A percentile compares a stretch with the other conserved stretches of the same genome.
phyloP scores from a whole-genome alignment of 2,329 filamentous ascomycete genomes.

The Plectosphaerella sp. region DNA sequence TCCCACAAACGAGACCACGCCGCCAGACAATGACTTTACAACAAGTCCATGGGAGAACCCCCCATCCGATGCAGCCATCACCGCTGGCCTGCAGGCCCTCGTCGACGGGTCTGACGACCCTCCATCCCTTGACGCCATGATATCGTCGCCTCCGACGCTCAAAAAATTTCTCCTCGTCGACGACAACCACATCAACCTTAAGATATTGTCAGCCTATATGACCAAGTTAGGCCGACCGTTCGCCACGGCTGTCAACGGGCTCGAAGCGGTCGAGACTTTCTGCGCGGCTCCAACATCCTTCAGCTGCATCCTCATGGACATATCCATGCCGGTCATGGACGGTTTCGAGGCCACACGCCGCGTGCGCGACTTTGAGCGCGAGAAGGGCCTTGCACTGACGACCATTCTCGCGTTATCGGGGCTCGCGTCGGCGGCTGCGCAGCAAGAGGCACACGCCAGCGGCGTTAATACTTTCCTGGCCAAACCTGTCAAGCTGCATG shows the following conservation, averaged over 20 bases:
- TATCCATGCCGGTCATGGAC: conserved; percentile 55
- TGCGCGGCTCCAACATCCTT: conserved; percentile 15
- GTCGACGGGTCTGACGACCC: too few relatives aligned
- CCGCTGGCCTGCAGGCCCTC: too few relatives aligned
- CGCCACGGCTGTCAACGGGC: conserved; percentile 25
- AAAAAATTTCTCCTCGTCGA: conserved; percentile 28
- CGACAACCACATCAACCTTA: conserved; percentile 33
- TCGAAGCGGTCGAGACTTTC: conserved; percentile 26
- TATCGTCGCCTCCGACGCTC: too few relatives aligned
- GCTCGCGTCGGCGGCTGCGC: conserved; percentile 41
- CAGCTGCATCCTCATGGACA: conserved; percentile 37
- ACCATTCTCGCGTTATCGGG: conserved; percentile 50
- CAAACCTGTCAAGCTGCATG: conserved; percentile 36
- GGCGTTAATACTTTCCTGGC: conserved; percentile 33
- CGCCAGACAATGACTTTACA: too few relatives aligned
- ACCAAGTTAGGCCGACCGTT: conserved; percentile 24
- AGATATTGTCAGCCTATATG: conserved; percentile 26
- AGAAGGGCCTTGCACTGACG: conserved; percentile 32
- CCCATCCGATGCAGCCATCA: too few relatives aligned
- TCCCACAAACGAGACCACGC: too few relatives aligned
- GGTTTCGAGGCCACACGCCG: conserved; percentile 43
- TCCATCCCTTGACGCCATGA: too few relatives aligned
- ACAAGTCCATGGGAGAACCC: too few relatives aligned
- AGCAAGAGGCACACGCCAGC: conserved; percentile 47
- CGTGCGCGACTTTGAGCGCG: conserved; percentile 45